These are phyloP conservation scores for Colletotrichum lindemuthianum DNA, from an alignment of 2,329 filamentous ascomycete genomes.

Conservation along the genomic window DNA sequence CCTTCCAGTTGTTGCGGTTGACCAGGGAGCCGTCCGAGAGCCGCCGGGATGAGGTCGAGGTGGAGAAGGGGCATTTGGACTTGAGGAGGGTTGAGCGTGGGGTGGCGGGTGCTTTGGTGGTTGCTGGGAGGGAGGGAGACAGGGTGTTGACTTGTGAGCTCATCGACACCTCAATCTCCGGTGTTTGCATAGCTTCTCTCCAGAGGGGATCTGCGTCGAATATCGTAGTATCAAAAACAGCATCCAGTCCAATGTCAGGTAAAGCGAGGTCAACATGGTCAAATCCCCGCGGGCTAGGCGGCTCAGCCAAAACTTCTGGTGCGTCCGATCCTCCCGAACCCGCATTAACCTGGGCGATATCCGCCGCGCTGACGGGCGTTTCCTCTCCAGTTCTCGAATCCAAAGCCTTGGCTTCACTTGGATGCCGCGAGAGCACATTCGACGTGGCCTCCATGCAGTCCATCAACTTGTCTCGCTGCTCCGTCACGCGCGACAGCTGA, in stretches of 20 bases:
- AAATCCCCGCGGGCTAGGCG: too few relatives aligned
- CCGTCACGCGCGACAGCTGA: slow-evolving; percentile 40
- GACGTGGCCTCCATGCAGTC: slow-evolving; percentile 6
- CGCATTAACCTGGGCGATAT: too few relatives aligned
- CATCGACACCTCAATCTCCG: too few relatives aligned
- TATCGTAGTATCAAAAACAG: too few relatives aligned
- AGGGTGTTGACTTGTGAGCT: too few relatives aligned
- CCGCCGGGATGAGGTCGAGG: neutral
- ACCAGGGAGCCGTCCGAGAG: slow-evolving; percentile 22
- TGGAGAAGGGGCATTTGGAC: neutral
- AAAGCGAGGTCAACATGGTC: too few relatives aligned
- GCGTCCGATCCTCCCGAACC: too few relatives aligned
- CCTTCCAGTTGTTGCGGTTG: slow-evolving; percentile 40
- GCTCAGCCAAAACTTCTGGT: too few relatives aligned
- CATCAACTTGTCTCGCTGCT: slow-evolving; percentile 38
- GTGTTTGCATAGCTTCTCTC: too few relatives aligned
- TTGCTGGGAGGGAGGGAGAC: neutral
- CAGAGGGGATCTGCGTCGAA: too few relatives aligned
- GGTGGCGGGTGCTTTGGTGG: neutral
- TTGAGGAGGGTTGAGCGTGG: neutral
- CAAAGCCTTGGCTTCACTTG: neutral
- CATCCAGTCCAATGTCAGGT: too few relatives aligned
- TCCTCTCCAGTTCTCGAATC: neutral
- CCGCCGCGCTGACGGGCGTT: too few relatives aligned
- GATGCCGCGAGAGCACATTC: neutral